These are phyloP conservation scores for Berberis thunbergii DNA, from an alignment of 164 flowering plant species.

Conservation along the genomic window DNA sequence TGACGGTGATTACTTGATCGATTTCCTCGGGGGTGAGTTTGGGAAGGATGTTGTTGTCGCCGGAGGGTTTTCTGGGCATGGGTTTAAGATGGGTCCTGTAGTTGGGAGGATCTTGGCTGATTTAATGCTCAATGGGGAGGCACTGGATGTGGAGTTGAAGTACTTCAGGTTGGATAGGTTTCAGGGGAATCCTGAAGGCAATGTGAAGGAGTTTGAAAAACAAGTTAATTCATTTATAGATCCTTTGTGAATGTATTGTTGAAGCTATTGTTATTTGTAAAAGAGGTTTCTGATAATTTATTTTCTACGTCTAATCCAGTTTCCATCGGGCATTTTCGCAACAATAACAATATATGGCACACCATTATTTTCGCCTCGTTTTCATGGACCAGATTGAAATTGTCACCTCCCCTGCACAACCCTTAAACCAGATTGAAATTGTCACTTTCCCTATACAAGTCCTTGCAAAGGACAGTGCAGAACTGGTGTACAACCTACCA, in stretches of 20 bases:
- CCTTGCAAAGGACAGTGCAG: too few species aligned
- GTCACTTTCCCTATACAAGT: too few species aligned
- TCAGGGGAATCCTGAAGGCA: slow-evolving; percentile 53
- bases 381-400: too few species aligned
- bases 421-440: too few species aligned
- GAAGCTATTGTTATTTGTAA: too few species aligned
- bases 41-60: slow-evolving; percentile 75
- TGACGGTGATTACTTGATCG: slow-evolving; percentile 83
- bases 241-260: not conserved
- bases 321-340: too few species aligned
- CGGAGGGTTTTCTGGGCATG: slow-evolving; percentile 96
- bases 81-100: slow-evolving; percentile 92
- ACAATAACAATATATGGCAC: too few species aligned
- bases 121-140: slow-evolving; percentile 42
- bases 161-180: slow-evolving; percentile 61
- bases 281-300: too few species aligned
- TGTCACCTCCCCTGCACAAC: too few species aligned
- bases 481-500: too few species aligned
- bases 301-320: too few species aligned
- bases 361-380: too few species aligned
- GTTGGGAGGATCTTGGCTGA: slow-evolving; percentile 71
- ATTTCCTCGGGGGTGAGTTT: slow-evolving; percentile 73
- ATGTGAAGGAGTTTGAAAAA: slow-evolving; percentile 53
- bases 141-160: slow-evolving; percentile 46
- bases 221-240: slow-evolving; percentile 29